Conservation (phyloP, 257 asterid species). For the Lantana camara region DNA sequence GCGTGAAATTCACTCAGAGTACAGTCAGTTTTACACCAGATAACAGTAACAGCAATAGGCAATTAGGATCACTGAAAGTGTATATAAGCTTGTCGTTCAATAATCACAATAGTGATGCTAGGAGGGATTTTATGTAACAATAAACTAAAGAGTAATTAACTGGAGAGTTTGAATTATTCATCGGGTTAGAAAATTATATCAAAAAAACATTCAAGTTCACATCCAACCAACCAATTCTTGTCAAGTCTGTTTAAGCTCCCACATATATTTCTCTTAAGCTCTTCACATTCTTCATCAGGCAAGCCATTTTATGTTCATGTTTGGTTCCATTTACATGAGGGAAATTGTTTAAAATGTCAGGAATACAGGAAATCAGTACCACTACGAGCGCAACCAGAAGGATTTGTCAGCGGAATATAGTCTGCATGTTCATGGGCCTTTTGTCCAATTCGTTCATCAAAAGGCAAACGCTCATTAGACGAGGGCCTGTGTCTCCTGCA, state of each 20-base stretch:
- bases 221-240: background rate
- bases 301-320: background rate
- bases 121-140: background rate
- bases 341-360: constrained; percentile 8
- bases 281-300: background rate
- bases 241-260: background rate
- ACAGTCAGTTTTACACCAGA: background rate
- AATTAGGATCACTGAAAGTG: background rate
- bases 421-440: constrained; percentile 53
- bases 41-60: background rate
- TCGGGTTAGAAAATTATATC: background rate
- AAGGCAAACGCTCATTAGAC: constrained; percentile 58
- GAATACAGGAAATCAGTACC: constrained; percentile 47
- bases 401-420: constrained; percentile 68
- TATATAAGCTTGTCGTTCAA: background rate
- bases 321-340: background rate
- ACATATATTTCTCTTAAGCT: background rate
- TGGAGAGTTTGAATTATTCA: background rate
- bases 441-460: constrained; percentile 48
- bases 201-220: background rate
- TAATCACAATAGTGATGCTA: background rate
- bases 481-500: constrained; percentile 86
- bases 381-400: constrained; percentile 93
- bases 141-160: background rate
- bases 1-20: background rate